Conservation (phyloP, 805 yeast genomes). For the Wickerhamiella occidentalis region DNA sequence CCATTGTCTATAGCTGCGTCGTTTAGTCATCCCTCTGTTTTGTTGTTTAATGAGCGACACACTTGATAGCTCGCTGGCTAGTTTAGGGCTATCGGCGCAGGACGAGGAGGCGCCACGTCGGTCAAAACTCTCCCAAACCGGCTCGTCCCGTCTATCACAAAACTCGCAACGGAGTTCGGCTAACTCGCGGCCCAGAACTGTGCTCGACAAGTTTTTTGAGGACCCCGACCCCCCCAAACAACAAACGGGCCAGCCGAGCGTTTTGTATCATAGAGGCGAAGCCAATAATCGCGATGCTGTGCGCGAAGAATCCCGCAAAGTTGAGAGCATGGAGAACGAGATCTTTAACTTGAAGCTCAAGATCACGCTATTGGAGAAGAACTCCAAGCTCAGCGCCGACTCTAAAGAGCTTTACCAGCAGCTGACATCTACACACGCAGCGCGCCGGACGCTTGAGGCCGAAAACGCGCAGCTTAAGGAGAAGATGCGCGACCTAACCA, state of each 20-base stretch:
- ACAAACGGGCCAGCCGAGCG: neutral
- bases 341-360: constrained; percentile 19
- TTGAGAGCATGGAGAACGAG: constrained; percentile 18
- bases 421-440: constrained; percentile 9
- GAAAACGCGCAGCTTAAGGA: constrained; percentile 8
- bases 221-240: neutral
- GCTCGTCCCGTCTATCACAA: constrained; percentile 6
- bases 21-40: neutral
- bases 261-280: neutral
- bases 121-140: constrained; percentile 5
- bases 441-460: constrained; percentile 5
- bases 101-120: constrained; percentile 4
- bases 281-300: constrained; percentile 32
- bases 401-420: constrained; percentile 10
- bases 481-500: neutral
- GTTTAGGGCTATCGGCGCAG: constrained; percentile 6
- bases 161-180: constrained; percentile 6
- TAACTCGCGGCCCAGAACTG: neutral
- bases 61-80: constrained; percentile 10
- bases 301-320: constrained; percentile 12
- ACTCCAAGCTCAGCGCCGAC: constrained; percentile 9
- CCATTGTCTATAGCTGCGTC: neutral
- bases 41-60: constrained; percentile 24
- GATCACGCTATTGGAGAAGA: constrained; percentile 14
- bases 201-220: constrained; percentile 2